Evolutionary conservation across 176 grass and related monocot genomes (phyloP).

Genomic region (Pontederia paniculata): DNA sequence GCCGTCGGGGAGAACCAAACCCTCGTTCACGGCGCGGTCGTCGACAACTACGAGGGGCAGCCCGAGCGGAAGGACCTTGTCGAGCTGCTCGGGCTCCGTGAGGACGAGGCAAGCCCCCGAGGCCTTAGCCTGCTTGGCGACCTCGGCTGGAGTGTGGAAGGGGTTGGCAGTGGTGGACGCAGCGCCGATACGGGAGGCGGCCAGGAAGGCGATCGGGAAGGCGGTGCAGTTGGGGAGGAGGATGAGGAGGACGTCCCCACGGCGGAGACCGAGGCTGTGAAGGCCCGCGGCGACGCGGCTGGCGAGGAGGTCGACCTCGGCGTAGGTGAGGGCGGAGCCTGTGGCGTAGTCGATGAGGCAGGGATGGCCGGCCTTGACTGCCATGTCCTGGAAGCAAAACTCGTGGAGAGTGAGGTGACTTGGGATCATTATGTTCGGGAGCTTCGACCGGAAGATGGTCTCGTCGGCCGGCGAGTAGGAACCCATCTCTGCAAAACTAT

Average conservation of each 20-base stretch:
- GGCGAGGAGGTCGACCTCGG: neutral
- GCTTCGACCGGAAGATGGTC: constrained; percentile 6
- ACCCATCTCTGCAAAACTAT: too few species aligned
- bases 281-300: neutral
- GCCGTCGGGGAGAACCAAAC: neutral
- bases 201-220: constrained; percentile 4
- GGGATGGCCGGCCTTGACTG: neutral
- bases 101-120: neutral
- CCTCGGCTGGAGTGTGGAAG: constrained; percentile 1
- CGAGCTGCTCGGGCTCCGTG: neutral
- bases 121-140: constrained; percentile 2
- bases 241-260: constrained; percentile 4
- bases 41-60: neutral
- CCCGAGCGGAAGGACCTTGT: neutral
- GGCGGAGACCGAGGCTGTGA: neutral
- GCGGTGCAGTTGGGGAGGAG: constrained; percentile 2
- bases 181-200: neutral
- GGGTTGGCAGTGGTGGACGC: constrained; percentile 3
- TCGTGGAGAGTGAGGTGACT: neutral
- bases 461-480: neutral
- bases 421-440: neutral
- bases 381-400: neutral
- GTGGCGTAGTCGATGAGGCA: constrained; percentile 7
- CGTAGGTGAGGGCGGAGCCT: constrained; percentile 2
- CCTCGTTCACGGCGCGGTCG: constrained; percentile 12